phyloP scores from a whole-genome alignment of 139 green algal genomes.

The Haematococcus sp. region DNA sequence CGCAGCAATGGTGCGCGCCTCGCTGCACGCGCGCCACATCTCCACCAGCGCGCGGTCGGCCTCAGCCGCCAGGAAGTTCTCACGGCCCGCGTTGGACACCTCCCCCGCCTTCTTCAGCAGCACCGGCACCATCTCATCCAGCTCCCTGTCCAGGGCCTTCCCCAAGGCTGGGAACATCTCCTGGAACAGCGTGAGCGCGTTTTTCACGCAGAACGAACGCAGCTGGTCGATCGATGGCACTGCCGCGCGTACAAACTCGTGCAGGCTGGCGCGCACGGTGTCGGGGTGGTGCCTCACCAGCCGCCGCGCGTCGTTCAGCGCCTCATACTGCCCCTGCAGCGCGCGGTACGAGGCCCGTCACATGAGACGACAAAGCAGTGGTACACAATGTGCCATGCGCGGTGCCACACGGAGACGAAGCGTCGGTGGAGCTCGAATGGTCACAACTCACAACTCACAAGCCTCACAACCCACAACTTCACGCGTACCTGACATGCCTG shows the following conservation, averaged over 20 bases:
- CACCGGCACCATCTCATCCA: conserved; percentile 75
- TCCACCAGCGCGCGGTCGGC: conserved; percentile 62
- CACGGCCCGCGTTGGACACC: conserved; percentile 65
- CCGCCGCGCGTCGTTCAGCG: conserved; percentile 59
- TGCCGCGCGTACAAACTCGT: conserved; percentile 60
- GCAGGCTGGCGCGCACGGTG: conserved; percentile 34
- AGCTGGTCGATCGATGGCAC: conserved; percentile 67
- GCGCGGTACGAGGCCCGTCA: no score
- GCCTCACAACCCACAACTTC: no score
- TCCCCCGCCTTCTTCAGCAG: conserved; percentile 80
- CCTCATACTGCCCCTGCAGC: conserved; percentile 65
- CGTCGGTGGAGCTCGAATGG: no score
- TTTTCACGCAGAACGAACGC: conserved; percentile 62
- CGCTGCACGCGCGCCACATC: conserved; percentile 49
- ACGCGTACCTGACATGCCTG: no score
- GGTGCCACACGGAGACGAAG: no score
- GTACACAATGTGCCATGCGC: no score
- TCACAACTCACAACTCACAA: no score
- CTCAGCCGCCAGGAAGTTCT: conserved; percentile 79
- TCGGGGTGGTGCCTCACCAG: conserved; percentile 63
- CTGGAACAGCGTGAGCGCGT: conserved; percentile 67
- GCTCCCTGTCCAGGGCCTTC: conserved; percentile 55
- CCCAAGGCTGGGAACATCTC: conserved; percentile 61
- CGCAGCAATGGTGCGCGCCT: conserved; percentile 34
- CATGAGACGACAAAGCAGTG: no score